These are phyloP conservation scores for Lenwebbia sp. DNA, from an alignment of 345 rosid species.

Conservation along the genomic window DNA sequence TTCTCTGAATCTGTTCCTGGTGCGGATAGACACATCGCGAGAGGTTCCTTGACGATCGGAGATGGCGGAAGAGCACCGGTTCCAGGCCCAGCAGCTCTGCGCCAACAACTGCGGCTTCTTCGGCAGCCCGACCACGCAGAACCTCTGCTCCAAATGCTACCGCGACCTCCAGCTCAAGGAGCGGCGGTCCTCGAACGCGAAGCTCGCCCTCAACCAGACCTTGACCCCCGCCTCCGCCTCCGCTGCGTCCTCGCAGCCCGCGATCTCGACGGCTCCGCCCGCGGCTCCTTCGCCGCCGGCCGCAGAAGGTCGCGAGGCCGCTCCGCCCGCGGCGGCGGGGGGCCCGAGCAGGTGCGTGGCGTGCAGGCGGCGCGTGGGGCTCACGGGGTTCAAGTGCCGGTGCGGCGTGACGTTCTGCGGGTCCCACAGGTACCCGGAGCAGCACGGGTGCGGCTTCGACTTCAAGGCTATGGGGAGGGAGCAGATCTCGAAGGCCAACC, in stretches of 20 bases:
- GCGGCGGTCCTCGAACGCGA: slow-evolving; percentile 42
- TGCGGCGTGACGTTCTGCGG: slow-evolving; percentile 74
- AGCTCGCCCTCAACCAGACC: slow-evolving; percentile 42
- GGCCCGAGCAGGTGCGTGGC: slow-evolving; percentile 46
- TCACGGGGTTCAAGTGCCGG: slow-evolving; percentile 77
- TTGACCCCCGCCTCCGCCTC: slow-evolving; percentile 3
- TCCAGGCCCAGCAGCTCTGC: slow-evolving; percentile 53
- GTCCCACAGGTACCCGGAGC: slow-evolving; percentile 80
- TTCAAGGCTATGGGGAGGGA: slow-evolving; percentile 58
- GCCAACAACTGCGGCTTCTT: slow-evolving; percentile 87
- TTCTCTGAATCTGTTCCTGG: neutral
- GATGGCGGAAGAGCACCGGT: slow-evolving; percentile 90
- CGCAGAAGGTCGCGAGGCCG: neutral
- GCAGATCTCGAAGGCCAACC: slow-evolving; percentile 74
- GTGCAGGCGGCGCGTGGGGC: slow-evolving; percentile 71
- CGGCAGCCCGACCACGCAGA: slow-evolving; percentile 63
- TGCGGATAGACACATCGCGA: neutral
- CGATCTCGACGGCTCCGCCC: neutral
- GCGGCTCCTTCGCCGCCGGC: slow-evolving; percentile 4
- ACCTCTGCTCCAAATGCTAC: slow-evolving; percentile 75
- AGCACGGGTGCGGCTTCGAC: slow-evolving; percentile 57
- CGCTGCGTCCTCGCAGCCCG: neutral
- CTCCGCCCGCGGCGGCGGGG: slow-evolving; percentile 6
- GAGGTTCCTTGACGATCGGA: neutral
- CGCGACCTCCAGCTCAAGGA: slow-evolving; percentile 51